Conservation (phyloP, 345 rosid species). For the Pugionium cornutum region DNA sequence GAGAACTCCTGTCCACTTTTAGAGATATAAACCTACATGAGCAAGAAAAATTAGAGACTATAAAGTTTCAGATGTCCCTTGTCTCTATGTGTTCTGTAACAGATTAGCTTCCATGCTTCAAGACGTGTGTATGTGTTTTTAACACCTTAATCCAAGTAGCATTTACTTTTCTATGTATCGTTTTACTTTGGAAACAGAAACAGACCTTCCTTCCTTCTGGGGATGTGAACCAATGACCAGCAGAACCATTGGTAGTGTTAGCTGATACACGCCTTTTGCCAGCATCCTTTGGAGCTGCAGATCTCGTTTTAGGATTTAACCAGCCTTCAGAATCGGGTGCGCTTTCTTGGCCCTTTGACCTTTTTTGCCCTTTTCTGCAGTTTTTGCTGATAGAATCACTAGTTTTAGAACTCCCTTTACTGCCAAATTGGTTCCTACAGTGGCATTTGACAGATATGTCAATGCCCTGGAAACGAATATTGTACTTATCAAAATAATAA, state of each 20-base stretch:
- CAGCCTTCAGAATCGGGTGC: conserved; percentile 48
- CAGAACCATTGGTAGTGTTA: conserved; percentile 37
- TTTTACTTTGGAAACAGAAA: conserved; percentile 10
- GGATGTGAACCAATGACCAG: conserved; percentile 73
- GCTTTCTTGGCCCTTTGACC: conserved; percentile 32
- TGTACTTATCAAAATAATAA: conserved; percentile 10
- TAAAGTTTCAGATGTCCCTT: conserved; percentile 6
- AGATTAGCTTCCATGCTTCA: conserved; percentile 5
- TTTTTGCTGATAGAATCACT: conserved; percentile 40
- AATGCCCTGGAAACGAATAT: conserved; percentile 15
- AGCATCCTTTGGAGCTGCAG: conserved; percentile 63
- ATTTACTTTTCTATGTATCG: conserved; percentile 5
- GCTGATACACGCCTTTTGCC: conserved; percentile 80
- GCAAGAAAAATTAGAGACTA: conserved; percentile 4
- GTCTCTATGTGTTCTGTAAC: conserved; percentile 6
- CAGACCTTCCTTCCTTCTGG: conserved; percentile 79
- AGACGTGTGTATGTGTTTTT: neutral
- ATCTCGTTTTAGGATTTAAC: conserved; percentile 57
- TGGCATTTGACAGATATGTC: conserved; percentile 17
- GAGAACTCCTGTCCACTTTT: conserved; percentile 75
- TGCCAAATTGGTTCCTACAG: conserved; percentile 72
- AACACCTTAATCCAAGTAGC: conserved; percentile 7
- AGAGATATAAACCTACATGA: conserved; percentile 68
- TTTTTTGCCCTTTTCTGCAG: conserved; percentile 47
- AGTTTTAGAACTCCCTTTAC: conserved; percentile 54